Base-by-base conservation (phyloP, 2,329 filamentous ascomycete species). In the Ophiostoma sp. region DNA sequence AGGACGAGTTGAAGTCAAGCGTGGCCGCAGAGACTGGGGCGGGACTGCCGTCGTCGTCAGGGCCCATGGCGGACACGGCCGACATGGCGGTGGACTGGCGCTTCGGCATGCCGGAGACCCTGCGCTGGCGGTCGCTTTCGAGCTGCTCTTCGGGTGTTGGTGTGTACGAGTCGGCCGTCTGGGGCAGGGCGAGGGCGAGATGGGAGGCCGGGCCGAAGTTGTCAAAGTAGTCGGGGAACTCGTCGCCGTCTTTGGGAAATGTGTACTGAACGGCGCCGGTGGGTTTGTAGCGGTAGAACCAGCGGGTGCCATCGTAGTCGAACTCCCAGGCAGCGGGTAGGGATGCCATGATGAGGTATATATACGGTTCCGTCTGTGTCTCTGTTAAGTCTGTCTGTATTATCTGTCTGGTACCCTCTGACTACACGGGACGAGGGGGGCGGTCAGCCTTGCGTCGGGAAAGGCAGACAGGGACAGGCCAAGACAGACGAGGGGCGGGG, bases 221-320 rank as follows among this genome's bases (percentile, higher is more conserved):
- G 67, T 78, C 78, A 72, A 84, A 75, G 73, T 81, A 84, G 74
- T 85, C 83, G 66, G 85, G 85, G 68, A 84, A 88, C 77, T 87
- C 86, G 74, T 88, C 86, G 72, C 85, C 86, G 5, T 83, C 81
- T 62, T 80, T 81, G 6, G 86, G 86, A 72, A 87, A 88, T 71
- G 83, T 83, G 74, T 83, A 88, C 76, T 87, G 86, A 20, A 83
- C 77, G 48, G 83, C 78, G 11, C 85, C 85, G 10, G 83, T 86
- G 33, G 85, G 78, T 73, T 80, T 83, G 78, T 85, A 87, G 68
- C 81, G 81, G 76, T 85, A 88, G 77, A 87, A 83, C 86, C 86
- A 88, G 35, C 86, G 82, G 17, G 72, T 74, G 69, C 85, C 85
- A 73, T 87, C 85, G 74, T 87, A 87, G 76, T 87, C 86, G 75